Conservation (phyloP, 345 rosid species). For the Eucalyptus cloeziana region DNA sequence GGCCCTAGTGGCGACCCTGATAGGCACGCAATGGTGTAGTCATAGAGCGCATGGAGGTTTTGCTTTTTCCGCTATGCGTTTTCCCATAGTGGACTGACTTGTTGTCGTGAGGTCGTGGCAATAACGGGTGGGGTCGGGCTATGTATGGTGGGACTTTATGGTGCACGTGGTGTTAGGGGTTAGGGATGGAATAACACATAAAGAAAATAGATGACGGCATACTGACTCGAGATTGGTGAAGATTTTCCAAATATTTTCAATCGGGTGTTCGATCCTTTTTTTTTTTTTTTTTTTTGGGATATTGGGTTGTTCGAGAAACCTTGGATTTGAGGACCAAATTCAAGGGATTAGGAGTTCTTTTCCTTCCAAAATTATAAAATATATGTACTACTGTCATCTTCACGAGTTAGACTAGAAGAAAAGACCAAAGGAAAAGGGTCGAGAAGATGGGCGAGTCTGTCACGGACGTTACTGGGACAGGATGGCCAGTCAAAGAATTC, state of each 20-base stretch:
- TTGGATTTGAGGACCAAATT: background rate
- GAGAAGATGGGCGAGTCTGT: background rate
- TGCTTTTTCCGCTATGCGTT: background rate
- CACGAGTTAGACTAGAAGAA: background rate
- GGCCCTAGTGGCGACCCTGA: background rate
- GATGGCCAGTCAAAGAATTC: background rate
- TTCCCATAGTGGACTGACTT: background rate
- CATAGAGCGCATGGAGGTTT: background rate
- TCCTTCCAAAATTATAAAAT: background rate
- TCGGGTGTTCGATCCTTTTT: background rate
- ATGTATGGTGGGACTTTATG: background rate
- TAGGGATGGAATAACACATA: background rate
- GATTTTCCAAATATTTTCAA: background rate
- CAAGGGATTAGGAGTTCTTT: background rate
- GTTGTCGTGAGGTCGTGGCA: background rate
- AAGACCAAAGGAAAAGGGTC: background rate
- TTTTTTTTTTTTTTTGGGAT: background rate
- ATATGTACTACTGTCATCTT: background rate
- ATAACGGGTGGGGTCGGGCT: background rate
- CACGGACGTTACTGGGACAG: background rate
- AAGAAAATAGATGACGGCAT: background rate
- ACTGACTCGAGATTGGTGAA: background rate
- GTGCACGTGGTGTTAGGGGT: background rate
- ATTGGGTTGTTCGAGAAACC: background rate
- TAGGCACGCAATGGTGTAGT: background rate